phyloP scores from a whole-genome alignment of 768 basidiomycete genomes.

The Erythrobasidium yunnanense region DNA sequence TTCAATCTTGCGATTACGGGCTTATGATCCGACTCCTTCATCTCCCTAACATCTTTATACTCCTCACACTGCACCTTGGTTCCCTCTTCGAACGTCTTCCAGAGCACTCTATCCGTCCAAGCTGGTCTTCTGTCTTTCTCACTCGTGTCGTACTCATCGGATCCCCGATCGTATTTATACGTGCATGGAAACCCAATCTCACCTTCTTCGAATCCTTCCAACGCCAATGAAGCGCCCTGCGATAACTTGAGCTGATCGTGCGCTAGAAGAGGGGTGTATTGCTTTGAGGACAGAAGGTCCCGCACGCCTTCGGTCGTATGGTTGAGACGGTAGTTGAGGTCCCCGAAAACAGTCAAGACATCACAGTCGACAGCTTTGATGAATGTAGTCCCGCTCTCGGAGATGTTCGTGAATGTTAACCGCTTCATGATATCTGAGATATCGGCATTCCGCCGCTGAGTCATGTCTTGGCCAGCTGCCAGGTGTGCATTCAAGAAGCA shows the following conservation, averaged over 20 bases:
- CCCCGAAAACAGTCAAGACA: constrained; percentile 39
- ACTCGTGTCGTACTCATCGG: constrained; percentile 30
- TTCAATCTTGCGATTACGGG: constrained; percentile 8
- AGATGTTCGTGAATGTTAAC: background rate
- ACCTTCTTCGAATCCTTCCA: constrained; percentile 38
- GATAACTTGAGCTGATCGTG: constrained; percentile 38
- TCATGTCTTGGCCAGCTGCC: constrained; percentile 20
- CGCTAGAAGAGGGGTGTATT: constrained; percentile 35
- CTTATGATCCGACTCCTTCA: constrained; percentile 12
- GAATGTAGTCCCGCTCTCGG: background rate
- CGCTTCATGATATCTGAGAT: background rate
- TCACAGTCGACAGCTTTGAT: constrained; percentile 5
- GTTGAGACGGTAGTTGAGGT: constrained; percentile 40
- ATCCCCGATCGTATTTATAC: constrained; percentile 40
- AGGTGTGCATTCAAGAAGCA: constrained; percentile 18
- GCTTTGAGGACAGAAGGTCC: constrained; percentile 31
- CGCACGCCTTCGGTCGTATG: constrained; percentile 33
- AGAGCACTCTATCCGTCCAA: constrained; percentile 41
- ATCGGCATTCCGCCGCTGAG: constrained; percentile 10
- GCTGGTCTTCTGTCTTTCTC: constrained; percentile 39
- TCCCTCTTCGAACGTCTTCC: constrained; percentile 3
- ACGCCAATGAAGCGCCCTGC: constrained; percentile 32
- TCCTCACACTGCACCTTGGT: background rate
- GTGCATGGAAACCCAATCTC: constrained; percentile 39
- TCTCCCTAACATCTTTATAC: background rate